A percentile compares a stretch with the other conserved stretches of the same genome.
Evolutionary conservation across 164 flowering plant genomes (phyloP).

Genomic region (Stephania yunnanensis): DNA sequence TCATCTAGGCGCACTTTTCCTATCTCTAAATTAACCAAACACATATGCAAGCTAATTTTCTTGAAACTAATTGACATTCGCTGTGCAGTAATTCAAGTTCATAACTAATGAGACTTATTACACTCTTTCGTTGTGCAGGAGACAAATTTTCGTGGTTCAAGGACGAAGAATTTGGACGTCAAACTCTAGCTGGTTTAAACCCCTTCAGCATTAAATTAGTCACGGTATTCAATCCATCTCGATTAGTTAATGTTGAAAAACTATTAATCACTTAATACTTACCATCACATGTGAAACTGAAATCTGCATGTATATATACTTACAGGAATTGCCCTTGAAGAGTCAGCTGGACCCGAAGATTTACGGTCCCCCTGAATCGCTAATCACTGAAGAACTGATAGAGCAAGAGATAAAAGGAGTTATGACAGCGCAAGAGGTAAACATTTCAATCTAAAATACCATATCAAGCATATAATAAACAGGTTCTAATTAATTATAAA

Average conservation of each 20-base stretch:
- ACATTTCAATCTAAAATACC: too few relatives aligned
- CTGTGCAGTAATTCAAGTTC: too few relatives aligned
- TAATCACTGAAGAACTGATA: conserved; percentile 28
- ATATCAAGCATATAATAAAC: too few relatives aligned
- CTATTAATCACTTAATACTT: too few relatives aligned
- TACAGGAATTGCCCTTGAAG: conserved; percentile 40
- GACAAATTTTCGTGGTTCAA: conserved; percentile 45
- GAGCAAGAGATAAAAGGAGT: conserved; percentile 27
- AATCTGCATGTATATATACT: neutral
- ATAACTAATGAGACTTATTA: too few relatives aligned
- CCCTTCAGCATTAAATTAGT: conserved; percentile 35
- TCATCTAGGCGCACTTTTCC: too few relatives aligned
- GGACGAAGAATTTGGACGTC: conserved; percentile 41
- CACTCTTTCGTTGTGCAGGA: conserved; percentile 26
- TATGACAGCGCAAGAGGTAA: conserved; percentile 31
- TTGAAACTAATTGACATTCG: too few relatives aligned
- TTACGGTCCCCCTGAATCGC: conserved; percentile 36
- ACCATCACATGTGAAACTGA: too few relatives aligned
- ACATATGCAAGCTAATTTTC: too few relatives aligned
- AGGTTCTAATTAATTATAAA: too few relatives aligned
- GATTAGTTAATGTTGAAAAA: too few relatives aligned
- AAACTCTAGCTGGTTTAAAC: conserved; percentile 47
- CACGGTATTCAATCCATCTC: conserved; percentile 24
- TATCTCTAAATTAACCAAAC: too few relatives aligned
- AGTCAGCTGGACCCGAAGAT: conserved; percentile 36